phyloP scores from a whole-genome alignment of 257 asterid genomes.

The Nicotiana sylvestris region DNA sequence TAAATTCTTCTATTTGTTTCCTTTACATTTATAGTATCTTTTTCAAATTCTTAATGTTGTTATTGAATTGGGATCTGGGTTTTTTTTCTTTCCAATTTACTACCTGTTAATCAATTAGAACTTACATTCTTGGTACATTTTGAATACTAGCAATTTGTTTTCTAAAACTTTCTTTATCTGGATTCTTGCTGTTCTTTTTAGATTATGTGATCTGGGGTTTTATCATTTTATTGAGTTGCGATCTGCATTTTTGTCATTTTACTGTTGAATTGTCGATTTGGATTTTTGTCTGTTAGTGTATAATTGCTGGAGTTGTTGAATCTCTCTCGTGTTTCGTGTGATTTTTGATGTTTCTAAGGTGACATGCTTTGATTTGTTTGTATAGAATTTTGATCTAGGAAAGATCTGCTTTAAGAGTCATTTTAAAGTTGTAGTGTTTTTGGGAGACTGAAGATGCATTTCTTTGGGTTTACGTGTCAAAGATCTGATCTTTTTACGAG shows the following conservation, averaged over 20 bases:
- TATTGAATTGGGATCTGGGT: no score
- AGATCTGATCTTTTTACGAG: background rate
- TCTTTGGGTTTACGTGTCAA: background rate
- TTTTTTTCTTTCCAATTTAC: no score
- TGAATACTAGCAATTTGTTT: background rate
- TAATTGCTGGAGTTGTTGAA: slow-evolving; percentile 21
- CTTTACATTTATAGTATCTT: no score
- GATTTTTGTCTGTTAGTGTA: slow-evolving; percentile 16
- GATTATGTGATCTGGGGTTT: background rate
- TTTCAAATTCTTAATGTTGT: background rate
- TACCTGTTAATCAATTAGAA: background rate
- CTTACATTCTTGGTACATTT: background rate
- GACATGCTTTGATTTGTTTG: slow-evolving; percentile 20
- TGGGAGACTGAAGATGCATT: background rate
- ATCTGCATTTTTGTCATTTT: background rate
- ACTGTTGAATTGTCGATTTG: background rate
- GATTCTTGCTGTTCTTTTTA: background rate
- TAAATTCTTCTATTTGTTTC: no score
- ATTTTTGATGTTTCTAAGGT: slow-evolving; percentile 24
- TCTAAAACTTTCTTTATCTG: background rate
- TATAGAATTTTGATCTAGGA: background rate
- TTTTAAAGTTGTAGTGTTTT: slow-evolving; percentile 1
- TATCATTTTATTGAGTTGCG: background rate
- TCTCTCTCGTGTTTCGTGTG: slow-evolving; percentile 15
- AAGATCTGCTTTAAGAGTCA: slow-evolving; percentile 7